A percentile compares a stretch with the other conserved stretches of the same genome.
Conservation (phyloP, 1,139 yeast species). For the Geotrichum cucujoidarum region DNA sequence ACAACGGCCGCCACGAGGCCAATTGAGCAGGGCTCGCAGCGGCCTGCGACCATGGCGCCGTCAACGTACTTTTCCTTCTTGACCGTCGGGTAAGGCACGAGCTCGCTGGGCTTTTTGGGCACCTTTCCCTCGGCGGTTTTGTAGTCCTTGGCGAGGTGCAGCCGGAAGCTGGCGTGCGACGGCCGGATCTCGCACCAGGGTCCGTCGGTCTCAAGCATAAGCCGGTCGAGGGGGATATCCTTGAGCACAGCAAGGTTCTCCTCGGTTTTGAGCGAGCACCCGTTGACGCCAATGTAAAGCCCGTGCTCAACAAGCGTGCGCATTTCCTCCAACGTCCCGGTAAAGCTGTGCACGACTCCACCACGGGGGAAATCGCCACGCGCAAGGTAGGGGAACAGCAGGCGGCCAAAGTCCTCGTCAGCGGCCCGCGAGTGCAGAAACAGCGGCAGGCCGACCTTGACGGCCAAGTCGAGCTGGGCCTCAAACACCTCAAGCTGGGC, state of each 20-base stretch:
- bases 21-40: slow-evolving; percentile 88
- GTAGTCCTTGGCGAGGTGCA: slow-evolving; percentile 30
- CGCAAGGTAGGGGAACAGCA: slow-evolving; percentile 55
- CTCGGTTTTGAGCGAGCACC: slow-evolving; percentile 79
- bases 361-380: slow-evolving; percentile 38
- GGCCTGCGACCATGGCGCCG: slow-evolving; percentile 61
- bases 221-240: slow-evolving; percentile 57
- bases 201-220: slow-evolving; percentile 90
- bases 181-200: slow-evolving; percentile 97
- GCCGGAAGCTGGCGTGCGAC: slow-evolving; percentile 69
- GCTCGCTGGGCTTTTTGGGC: slow-evolving; percentile 21
- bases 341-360: slow-evolving; percentile 90
- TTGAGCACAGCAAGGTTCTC: slow-evolving; percentile 66
- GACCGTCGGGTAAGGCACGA: slow-evolving; percentile 56
- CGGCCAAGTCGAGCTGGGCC: slow-evolving; percentile 63
- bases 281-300: slow-evolving; percentile 77
- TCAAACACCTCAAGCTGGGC: slow-evolving; percentile 65
- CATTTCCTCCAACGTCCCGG: slow-evolving; percentile 70
- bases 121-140: slow-evolving; percentile 45
- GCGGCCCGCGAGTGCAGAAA: slow-evolving; percentile 88
- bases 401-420: slow-evolving; percentile 68
- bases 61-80: slow-evolving; percentile 55
- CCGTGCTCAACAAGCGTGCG: slow-evolving; percentile 51
- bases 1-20: slow-evolving; percentile 78
- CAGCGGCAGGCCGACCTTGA: slow-evolving; percentile 57